Base-by-base conservation (phyloP, 768 basidiomycete species). In the Naganishia kalamii region DNA sequence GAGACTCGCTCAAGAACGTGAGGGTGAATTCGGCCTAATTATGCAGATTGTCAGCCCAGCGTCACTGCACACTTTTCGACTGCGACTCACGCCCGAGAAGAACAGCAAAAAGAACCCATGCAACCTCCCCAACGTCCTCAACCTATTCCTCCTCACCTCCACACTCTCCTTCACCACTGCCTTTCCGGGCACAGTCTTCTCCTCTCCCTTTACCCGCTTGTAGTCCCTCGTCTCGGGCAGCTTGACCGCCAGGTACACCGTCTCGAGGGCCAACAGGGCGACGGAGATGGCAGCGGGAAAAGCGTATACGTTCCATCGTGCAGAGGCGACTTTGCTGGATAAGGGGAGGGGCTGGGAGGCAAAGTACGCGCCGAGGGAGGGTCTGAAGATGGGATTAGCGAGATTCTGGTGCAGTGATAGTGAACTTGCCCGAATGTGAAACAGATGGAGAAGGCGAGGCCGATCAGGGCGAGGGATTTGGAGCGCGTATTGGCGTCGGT, bases 361-460 rank as follows among this genome's bases (percentile, higher is more conserved):
- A 79, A 97, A 92, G 80, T 92, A 94, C 1, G 94, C 94, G 57
- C 94, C 94, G 64, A 99, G 87, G 17, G 91, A 90, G 33, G 94
- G 94, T 5, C 75, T 74, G 44, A 33, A 35, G 27, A 13, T 10
- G 10, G 15, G 10, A 19, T 66, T 21, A 63, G 54, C 60, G 17
- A 47, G 47, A 8, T 3, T 12, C 21, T 15, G 47, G 5, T 35
- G 17, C 35, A 62, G 40, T 29, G 19, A 12, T 23, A 40, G 40
- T 25, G n/a, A 46, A 52, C n/a, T 2, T 21, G 8, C 75, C 75
- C 76, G 21, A 77, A 69, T 10, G 77, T 79, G 79, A 97, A 98
- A 76, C 92, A 94, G 54, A 97, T 86, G 17, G 92, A 89, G 72
- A 99, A 99, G 0, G 96, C 94, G 49, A 98, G 90, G 15, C 96